Conservation (phyloP, 2,329 filamentous ascomycete genomes). For the Escovopsis sp. region DNA sequence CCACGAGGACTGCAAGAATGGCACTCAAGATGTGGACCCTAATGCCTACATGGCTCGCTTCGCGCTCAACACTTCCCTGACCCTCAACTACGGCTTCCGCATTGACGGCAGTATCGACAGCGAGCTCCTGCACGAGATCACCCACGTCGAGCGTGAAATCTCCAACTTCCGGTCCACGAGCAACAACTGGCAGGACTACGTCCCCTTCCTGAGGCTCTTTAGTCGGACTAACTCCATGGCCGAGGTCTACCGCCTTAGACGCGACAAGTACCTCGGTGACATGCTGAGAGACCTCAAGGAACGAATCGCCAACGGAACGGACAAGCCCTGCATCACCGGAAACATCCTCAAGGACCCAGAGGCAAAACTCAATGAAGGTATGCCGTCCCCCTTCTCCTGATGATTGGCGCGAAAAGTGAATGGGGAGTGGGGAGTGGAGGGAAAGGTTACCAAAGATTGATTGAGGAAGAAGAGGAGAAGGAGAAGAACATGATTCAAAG, state of each 20-base stretch:
- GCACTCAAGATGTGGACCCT: constrained; percentile 51
- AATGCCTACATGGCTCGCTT: constrained; percentile 61
- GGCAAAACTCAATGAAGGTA: constrained; percentile 24
- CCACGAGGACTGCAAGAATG: constrained; percentile 46
- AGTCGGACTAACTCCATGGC: constrained; percentile 48
- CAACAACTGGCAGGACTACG: constrained; percentile 76
- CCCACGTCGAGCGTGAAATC: constrained; percentile 59
- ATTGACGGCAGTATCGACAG: constrained; percentile 58
- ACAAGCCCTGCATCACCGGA: constrained; percentile 27
- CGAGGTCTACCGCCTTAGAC: constrained; percentile 47
- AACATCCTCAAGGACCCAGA: constrained; percentile 41
- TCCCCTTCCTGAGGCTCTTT: constrained; percentile 56
- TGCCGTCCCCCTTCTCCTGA: not conserved
- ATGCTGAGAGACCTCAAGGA: constrained; percentile 43
- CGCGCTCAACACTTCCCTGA: constrained; percentile 62
- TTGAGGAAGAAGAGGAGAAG: too few species aligned
- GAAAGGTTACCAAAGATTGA: too few species aligned
- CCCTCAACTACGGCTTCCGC: constrained; percentile 65
- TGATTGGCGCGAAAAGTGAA: too few species aligned
- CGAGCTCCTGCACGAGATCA: constrained; percentile 56
- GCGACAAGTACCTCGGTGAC: constrained; percentile 53
- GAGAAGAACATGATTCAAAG: too few species aligned
- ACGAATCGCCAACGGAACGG: constrained; percentile 23
- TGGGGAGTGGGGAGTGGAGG: too few species aligned
- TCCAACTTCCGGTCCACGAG: constrained; percentile 65